Evolutionary conservation across 768 basidiomycete species (phyloP).

Genomic region (Auriculariales sp.): DNA sequence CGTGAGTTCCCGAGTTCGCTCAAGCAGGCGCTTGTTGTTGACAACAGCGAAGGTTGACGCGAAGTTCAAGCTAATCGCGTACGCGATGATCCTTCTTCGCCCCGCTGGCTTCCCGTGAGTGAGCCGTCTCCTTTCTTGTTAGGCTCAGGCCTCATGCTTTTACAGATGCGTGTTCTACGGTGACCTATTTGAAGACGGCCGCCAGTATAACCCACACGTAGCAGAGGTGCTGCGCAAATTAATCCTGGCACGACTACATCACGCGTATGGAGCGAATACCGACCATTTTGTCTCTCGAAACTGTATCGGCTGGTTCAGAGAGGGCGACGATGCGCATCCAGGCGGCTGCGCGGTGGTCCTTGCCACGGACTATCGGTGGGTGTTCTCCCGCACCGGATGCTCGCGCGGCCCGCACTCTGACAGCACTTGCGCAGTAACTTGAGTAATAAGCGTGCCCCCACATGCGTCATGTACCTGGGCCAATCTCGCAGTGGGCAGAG

Average conservation of each 20-base stretch:
- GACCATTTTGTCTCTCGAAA: conserved; percentile 47
- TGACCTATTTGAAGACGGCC: conserved; percentile 59
- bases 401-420: too few relatives aligned
- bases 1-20: conserved; percentile 27
- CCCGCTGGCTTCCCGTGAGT: conserved; percentile 60
- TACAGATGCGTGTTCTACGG: conserved; percentile 78
- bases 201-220: conserved; percentile 43
- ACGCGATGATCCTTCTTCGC: conserved; percentile 64
- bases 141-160: too few relatives aligned
- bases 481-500: neutral
- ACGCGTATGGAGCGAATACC: conserved; percentile 46
- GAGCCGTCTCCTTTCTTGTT: neutral
- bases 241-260: conserved; percentile 45
- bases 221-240: conserved; percentile 38
- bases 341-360: conserved; percentile 58
- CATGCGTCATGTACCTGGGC: neutral
- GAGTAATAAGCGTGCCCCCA: neutral
- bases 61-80: conserved; percentile 70
- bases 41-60: conserved; percentile 35
- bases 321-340: conserved; percentile 33
- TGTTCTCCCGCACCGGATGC: too few relatives aligned
- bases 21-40: neutral
- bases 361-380: conserved; percentile 31
- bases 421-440: conserved; percentile 1
- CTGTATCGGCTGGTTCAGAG: conserved; percentile 65